phyloP scores from a whole-genome alignment of 2,329 filamentous ascomycete species.

The Hypoxylon rubiginosum region DNA sequence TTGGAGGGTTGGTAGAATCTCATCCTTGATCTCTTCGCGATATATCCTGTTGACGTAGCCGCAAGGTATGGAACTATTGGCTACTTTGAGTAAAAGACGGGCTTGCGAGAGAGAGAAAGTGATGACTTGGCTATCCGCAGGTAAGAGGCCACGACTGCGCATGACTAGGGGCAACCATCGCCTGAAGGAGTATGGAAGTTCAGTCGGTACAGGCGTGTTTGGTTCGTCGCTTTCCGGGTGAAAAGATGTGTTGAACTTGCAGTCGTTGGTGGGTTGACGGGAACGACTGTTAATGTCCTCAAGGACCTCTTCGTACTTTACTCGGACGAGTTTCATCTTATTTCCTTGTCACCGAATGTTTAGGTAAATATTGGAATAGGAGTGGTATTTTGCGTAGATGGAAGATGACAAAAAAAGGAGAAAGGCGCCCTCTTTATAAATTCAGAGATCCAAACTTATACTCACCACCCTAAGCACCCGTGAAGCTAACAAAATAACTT shows the following conservation, averaged over 20 bases:
- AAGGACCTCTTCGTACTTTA: neutral
- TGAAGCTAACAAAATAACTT: no score
- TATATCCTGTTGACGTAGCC: constrained; percentile 49
- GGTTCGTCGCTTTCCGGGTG: constrained; percentile 52
- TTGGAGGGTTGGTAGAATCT: constrained; percentile 47
- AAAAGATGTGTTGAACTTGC: constrained; percentile 54
- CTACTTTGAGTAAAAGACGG: constrained; percentile 49
- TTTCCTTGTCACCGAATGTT: no score
- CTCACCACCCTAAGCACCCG: no score
- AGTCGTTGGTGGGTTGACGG: neutral
- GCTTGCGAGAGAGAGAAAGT: constrained; percentile 49
- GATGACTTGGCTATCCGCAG: constrained; percentile 49
- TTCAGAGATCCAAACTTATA: no score
- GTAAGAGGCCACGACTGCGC: constrained; percentile 49
- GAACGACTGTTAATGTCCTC: neutral
- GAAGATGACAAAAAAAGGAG: no score
- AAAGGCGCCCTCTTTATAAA: no score
- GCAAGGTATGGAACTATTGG: constrained; percentile 52
- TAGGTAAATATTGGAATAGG: no score
- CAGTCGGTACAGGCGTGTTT: constrained; percentile 45
- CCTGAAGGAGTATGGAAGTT: constrained; percentile 56
- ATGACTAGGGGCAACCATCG: constrained; percentile 59
- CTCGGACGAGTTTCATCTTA: neutral
- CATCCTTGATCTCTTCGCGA: constrained; percentile 51
- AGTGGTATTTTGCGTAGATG: no score